Conservation (phyloP, 768 basidiomycete species). For the Boletus pseudopeckii region DNA sequence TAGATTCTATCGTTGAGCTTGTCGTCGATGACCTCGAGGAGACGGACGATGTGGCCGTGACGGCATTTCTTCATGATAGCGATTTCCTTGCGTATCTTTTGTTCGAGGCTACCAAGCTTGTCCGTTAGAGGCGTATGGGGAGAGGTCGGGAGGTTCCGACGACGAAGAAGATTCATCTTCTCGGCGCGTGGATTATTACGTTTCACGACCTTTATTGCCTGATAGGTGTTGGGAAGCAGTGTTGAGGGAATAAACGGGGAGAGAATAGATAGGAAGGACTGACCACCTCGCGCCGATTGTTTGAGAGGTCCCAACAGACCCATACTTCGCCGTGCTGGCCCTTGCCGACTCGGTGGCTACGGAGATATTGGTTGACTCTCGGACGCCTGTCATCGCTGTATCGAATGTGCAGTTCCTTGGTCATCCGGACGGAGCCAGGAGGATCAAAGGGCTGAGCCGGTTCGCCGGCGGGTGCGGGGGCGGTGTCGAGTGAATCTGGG, state of each 20-base stretch:
- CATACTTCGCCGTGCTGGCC: slow-evolving; percentile 92
- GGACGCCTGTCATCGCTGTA: slow-evolving; percentile 39
- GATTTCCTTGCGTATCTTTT: slow-evolving; percentile 88
- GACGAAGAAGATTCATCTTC: slow-evolving; percentile 53
- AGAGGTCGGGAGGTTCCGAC: slow-evolving; percentile 42
- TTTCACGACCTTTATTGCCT: slow-evolving; percentile 81
- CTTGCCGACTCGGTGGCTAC: slow-evolving; percentile 71
- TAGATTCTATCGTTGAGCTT: slow-evolving; percentile 83
- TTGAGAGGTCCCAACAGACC: slow-evolving; percentile 55
- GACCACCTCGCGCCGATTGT: slow-evolving; percentile 47
- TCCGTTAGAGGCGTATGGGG: slow-evolving; percentile 59
- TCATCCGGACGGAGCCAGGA: slow-evolving; percentile 48
- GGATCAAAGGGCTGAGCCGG: slow-evolving; percentile 36
- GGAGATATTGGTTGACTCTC: slow-evolving; percentile 84
- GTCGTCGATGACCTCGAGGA: slow-evolving; percentile 96
- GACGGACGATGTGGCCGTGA: slow-evolving; percentile 84
- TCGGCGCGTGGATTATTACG: slow-evolving; percentile 70
- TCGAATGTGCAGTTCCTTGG: slow-evolving; percentile 40
- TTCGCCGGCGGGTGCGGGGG: slow-evolving; percentile 37
- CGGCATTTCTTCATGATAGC: slow-evolving; percentile 98
- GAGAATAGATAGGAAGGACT: slow-evolving; percentile 23
- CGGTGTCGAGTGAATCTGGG: slow-evolving; percentile 22
- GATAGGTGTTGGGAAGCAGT: slow-evolving; percentile 8
- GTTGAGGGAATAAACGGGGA: slow-evolving; percentile 3
- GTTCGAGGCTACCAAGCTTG: slow-evolving; percentile 67